Evolutionary conservation across 768 basidiomycete species (phyloP).

Genomic region (Rhodosporidiobolus odoratus): DNA sequence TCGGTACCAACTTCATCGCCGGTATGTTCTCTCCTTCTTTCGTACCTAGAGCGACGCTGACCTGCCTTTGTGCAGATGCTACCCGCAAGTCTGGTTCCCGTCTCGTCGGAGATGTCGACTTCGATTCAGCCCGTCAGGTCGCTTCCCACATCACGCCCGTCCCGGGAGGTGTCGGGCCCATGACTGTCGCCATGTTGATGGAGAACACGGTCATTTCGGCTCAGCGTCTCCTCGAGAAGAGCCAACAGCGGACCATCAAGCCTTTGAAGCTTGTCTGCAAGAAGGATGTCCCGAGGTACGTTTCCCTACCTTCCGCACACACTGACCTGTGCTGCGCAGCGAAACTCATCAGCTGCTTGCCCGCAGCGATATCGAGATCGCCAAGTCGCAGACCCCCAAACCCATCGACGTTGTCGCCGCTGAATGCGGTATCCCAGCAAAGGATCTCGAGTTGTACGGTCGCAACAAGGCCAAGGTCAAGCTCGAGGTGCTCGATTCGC

Average conservation of each 20-base stretch:
- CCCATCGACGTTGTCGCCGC: conserved; percentile 72
- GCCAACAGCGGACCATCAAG: conserved; percentile 59
- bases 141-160: conserved; percentile 95
- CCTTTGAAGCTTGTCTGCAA: conserved; percentile 74
- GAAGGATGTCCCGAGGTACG: conserved; percentile 70
- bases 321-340: background rate
- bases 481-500: conserved; percentile 74
- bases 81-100: conserved; percentile 93
- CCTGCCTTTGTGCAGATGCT: conserved; percentile 54
- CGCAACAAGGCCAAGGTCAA: conserved; percentile 97
- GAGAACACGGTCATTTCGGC: conserved; percentile 83
- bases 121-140: conserved; percentile 62
- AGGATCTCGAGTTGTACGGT: conserved; percentile 89
- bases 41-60: background rate
- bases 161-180: conserved; percentile 98
- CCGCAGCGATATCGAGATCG: conserved; percentile 80
- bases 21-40: conserved; percentile 51
- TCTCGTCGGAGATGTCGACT: conserved; percentile 93
- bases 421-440: conserved; percentile 78
- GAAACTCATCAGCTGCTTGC: background rate
- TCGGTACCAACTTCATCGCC: conserved; percentile 92
- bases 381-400: conserved; percentile 89
- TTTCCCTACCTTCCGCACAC: background rate
- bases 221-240: conserved; percentile 67
- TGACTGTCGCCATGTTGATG: conserved; percentile 99